Base-by-base conservation (phyloP, 2,329 filamentous ascomycete genomes). In the Sclerotinia borealis region DNA sequence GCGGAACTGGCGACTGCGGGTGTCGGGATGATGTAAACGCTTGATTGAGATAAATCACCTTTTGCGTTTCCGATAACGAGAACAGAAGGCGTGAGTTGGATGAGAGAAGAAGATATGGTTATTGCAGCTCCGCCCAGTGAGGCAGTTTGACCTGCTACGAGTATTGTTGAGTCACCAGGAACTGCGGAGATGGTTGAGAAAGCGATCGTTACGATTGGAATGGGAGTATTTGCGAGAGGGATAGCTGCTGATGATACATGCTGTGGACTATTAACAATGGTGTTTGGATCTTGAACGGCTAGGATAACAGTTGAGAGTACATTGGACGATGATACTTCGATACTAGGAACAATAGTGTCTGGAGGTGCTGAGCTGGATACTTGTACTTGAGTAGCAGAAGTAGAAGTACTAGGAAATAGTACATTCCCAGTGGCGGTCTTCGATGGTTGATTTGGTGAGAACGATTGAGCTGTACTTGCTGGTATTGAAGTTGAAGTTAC, bases 121-220 rank as follows among this genome's bases (percentile, higher is more conserved):
- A 61, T 47, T 13, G 49, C 29, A 45, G n/a, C 36, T 22, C 59
- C 59, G 8, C 8, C 29, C 2, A 61, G 27, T 25, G 48, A 61
- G 15, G 59, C 54, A 13, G 63, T 63, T 54, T 69, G 65, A 4
- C 56, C 64, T 9, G 25, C 55, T 19, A 67, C 51, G 19, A 68
- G 51, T 11, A 67, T n/a, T 2, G 29, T 63, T 1, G 64, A 65
- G 29, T 47, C 64, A 31, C 65, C 68, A 13, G 68, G 63, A 5
- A 54, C 61, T 13, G 58, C 65, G 31, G 62, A 64, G 7, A 69
- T 59, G n/a, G 63, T 39, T 19, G 66, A 59, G 3, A 66, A 64
- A 29, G 15, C 67, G 39, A 68, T 59, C 37, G 65, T 66, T 15
- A 59, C 67, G 27, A 69, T 64, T 63, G 62, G 68, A 64, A 37